phyloP scores from a whole-genome alignment of 202 grass and related monocot genomes.

The Carex sylvatica region DNA sequence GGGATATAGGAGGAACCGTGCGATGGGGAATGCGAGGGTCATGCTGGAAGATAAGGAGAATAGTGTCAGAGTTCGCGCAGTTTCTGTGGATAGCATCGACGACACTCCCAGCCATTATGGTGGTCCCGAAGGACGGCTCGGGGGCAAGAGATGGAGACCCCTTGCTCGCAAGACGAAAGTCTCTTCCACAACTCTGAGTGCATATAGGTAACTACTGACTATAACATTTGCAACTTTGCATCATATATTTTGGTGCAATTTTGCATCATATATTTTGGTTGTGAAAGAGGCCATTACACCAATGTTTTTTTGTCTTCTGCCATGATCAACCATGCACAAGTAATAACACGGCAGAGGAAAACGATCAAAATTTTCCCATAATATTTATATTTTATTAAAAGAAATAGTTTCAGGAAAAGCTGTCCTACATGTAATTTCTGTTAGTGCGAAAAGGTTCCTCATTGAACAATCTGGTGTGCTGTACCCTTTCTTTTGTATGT shows the following conservation, averaged over 20 bases:
- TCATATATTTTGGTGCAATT: neutral
- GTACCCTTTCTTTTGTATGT: neutral
- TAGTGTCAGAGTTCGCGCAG: neutral
- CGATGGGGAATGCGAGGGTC: constrained; percentile 24
- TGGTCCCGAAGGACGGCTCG: constrained; percentile 7
- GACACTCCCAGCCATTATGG: neutral
- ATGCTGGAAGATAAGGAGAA: constrained; percentile 2
- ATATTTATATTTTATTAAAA: neutral
- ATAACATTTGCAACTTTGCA: neutral
- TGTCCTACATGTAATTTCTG: no score
- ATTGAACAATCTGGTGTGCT: neutral
- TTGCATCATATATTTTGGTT: neutral
- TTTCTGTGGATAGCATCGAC: constrained; percentile 12
- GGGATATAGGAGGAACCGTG: neutral
- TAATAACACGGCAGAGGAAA: neutral
- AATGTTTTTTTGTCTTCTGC: neutral
- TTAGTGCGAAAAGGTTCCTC: neutral
- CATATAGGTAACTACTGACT: constrained; percentile 22
- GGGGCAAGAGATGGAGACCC: constrained; percentile 17
- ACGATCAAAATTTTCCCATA: neutral
- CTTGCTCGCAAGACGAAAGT: constrained; percentile 23
- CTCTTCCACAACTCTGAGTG: neutral
- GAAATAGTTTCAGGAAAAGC: neutral
- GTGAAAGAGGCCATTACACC: neutral
- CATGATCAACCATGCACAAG: neutral